Conservation (phyloP, 176 grass and related monocot genomes). For the Carex littledalei region DNA sequence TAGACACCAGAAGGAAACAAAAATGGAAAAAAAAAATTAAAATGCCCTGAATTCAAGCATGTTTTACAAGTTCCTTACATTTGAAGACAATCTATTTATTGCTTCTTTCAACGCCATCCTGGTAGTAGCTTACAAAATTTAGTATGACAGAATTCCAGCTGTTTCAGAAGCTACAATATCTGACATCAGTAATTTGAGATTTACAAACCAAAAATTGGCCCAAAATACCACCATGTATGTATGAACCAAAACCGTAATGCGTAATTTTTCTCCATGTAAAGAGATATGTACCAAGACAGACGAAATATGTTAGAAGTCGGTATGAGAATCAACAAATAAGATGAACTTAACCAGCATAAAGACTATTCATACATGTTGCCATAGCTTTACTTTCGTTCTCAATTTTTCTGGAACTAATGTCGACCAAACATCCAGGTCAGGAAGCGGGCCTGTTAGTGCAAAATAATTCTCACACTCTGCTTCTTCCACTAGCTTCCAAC, state of each 20-base stretch:
- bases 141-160: not conserved
- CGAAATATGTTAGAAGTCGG: conserved; percentile 13
- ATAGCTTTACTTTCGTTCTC: conserved; percentile 64
- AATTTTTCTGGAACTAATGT: conserved; percentile 45
- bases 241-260: not conserved
- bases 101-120: not conserved
- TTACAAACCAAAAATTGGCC: not conserved
- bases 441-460: conserved; percentile 70
- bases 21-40: not conserved
- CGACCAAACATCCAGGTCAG: conserved; percentile 74
- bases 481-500: conserved; percentile 70
- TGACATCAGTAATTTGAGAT: not conserved
- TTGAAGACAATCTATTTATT: not conserved
- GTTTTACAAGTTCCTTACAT: not conserved
- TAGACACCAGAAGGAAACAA: not conserved
- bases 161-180: not conserved
- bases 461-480: conserved; percentile 74
- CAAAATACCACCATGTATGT: not conserved
- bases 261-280: conserved; percentile 29
- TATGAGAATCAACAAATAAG: conserved; percentile 12
- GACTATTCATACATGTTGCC: conserved; percentile 39
- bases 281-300: not conserved
- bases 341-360: not conserved
- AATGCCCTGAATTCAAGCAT: not conserved
- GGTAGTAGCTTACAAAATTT: not conserved